Evolutionary conservation across 2,329 filamentous ascomycete genomes (phyloP).

Genomic region (Monosporascus sp.): DNA sequence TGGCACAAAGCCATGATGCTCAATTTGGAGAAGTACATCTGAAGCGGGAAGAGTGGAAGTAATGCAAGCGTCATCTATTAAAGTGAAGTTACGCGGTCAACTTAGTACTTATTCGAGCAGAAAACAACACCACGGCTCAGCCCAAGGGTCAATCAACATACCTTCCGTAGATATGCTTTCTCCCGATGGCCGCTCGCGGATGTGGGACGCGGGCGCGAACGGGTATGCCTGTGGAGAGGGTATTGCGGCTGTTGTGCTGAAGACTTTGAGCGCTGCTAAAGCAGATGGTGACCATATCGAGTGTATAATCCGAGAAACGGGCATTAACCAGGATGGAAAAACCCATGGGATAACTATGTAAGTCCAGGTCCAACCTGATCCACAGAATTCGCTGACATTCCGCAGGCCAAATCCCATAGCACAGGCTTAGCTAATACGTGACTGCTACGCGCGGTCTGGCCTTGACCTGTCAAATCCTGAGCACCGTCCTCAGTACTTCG

Average conservation of each 20-base stretch:
- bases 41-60: too few species aligned
- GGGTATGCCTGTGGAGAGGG: conserved; percentile 3
- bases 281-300: conserved; percentile 7
- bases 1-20: conserved; percentile 15
- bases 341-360: conserved; percentile 35
- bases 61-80: conserved; percentile 1
- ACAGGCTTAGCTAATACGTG: not conserved
- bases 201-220: not conserved
- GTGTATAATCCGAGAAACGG: conserved; percentile 1
- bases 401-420: conserved; percentile 20
- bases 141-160: too few species aligned
- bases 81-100: not conserved
- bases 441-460: not conserved
- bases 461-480: not conserved
- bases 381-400: too few species aligned
- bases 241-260: conserved; percentile 31
- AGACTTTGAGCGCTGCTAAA: conserved; percentile 35
- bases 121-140: too few species aligned
- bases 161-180: not conserved
- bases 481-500: not conserved
- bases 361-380: too few species aligned
- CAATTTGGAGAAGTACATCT: conserved; percentile 4
- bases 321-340: not conserved
- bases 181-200: not conserved
- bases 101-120: not conserved